Evolutionary conservation across 2,329 filamentous ascomycete genomes (phyloP).

Genomic region (Penicillium sp.): DNA sequence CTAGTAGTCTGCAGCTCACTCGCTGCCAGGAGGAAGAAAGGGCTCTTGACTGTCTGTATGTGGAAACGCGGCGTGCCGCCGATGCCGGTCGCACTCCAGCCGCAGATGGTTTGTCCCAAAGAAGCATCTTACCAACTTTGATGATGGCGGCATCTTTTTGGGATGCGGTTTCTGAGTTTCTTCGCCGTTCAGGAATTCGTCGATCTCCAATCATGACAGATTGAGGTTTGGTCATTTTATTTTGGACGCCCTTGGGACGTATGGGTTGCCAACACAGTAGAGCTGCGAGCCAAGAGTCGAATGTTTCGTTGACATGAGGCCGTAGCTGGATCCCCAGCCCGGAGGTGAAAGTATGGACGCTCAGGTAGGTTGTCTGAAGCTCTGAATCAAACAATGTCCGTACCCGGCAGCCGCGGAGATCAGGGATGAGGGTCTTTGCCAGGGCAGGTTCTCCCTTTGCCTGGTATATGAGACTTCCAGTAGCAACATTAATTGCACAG

Average conservation of each 20-base stretch:
- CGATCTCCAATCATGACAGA: constrained; percentile 45
- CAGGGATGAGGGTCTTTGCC: constrained; percentile 50
- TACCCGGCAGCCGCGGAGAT: constrained; percentile 51
- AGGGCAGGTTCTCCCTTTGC: constrained; percentile 51
- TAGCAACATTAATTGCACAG: constrained; percentile 53
- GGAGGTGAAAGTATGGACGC: constrained; percentile 49
- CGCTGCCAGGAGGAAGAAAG: constrained; percentile 73
- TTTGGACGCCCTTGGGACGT: constrained; percentile 50
- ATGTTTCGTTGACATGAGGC: constrained; percentile 52
- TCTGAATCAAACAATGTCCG: constrained; percentile 50
- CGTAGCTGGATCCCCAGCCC: constrained; percentile 49
- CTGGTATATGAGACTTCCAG: constrained; percentile 52
- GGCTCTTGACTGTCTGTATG: constrained; percentile 57
- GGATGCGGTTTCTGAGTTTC: constrained; percentile 50
- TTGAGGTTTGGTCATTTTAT: constrained; percentile 53
- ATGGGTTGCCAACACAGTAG: constrained; percentile 54
- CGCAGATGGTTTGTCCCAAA: constrained; percentile 79
- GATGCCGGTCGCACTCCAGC: constrained; percentile 37
- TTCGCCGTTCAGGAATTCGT: constrained; percentile 43
- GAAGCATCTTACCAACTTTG: constrained; percentile 86
- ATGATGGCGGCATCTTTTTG: constrained; percentile 80
- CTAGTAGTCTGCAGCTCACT: constrained; percentile 89
- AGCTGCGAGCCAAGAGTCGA: constrained; percentile 55
- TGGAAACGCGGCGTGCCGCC: constrained; percentile 47
- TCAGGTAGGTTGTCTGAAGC: constrained; percentile 48